Percentiles rank a stretch among this genome's conserved stretches.
phyloP scores from a whole-genome alignment of 306 rosid genomes.

The Corylus americana region DNA sequence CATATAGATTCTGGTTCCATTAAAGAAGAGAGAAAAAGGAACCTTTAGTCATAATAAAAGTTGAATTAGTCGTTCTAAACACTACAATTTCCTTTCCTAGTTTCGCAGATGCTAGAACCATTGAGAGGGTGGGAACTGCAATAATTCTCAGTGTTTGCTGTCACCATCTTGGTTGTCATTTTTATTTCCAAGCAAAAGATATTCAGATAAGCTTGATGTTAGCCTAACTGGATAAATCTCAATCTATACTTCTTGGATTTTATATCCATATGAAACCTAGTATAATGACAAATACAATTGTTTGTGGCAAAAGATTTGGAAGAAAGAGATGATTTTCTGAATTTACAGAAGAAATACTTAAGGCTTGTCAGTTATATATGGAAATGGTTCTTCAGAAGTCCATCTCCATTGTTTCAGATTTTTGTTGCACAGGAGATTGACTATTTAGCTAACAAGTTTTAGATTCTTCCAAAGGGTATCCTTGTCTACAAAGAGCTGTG shows the following conservation, averaged over 20 bases:
- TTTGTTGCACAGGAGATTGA: neutral
- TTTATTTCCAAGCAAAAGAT: neutral
- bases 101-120: neutral
- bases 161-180: neutral
- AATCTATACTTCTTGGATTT: neutral
- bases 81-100: neutral
- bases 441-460: neutral
- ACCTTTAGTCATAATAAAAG: neutral
- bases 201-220: neutral
- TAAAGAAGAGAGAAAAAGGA: neutral
- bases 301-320: neutral
- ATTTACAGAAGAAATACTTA: neutral
- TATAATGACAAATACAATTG: neutral
- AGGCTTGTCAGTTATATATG: neutral
- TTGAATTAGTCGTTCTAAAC: neutral
- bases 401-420: neutral
- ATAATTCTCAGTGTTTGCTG: neutral
- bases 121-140: neutral
- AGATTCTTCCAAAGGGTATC: neutral
- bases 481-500: neutral
- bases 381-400: neutral
- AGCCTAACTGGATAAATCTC: neutral
- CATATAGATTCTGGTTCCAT: neutral
- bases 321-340: neutral
- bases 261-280: neutral